A percentile compares a stretch with the other conserved stretches of the same genome.
These are phyloP conservation scores for Globisporangium solare DNA, from an alignment of 352 stramenopile genomes.

Conservation along the genomic window DNA sequence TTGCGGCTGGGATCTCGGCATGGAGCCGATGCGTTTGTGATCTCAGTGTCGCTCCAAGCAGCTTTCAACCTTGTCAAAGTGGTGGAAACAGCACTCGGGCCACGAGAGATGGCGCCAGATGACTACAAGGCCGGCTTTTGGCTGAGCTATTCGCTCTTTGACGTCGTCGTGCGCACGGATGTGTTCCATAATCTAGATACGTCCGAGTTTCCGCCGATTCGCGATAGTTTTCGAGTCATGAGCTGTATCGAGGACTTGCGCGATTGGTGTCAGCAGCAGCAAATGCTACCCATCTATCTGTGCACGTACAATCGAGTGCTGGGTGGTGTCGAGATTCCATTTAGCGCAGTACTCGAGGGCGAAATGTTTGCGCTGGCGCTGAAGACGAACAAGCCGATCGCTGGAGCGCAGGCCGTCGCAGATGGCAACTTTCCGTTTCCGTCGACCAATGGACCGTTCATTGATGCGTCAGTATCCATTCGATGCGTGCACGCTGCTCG, in stretches of 20 bases:
- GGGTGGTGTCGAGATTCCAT: slow-evolving; percentile 48
- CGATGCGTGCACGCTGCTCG: slow-evolving; percentile 17
- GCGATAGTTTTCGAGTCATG: slow-evolving; percentile 65
- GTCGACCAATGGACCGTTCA: slow-evolving; percentile 22
- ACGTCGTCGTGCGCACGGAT: slow-evolving; percentile 78
- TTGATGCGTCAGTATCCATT: slow-evolving; percentile 28
- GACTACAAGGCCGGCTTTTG: slow-evolving; percentile 41
- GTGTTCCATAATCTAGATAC: slow-evolving; percentile 57
- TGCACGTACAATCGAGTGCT: slow-evolving; percentile 67
- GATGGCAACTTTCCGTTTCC: slow-evolving; percentile 44
- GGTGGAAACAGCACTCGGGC: slow-evolving; percentile 7
- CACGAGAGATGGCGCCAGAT: slow-evolving; percentile 2
- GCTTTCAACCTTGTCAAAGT: slow-evolving; percentile 30
- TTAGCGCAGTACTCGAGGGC: slow-evolving; percentile 26
- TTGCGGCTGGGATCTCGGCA: slow-evolving; percentile 38
- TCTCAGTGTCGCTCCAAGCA: slow-evolving; percentile 50
- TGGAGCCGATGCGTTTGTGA: slow-evolving; percentile 49
- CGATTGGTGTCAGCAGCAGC: slow-evolving; percentile 33
- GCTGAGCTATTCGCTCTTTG: slow-evolving; percentile 83
- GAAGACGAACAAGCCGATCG: slow-evolving; percentile 1
- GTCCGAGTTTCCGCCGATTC: slow-evolving; percentile 61
- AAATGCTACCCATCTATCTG: slow-evolving; percentile 50
- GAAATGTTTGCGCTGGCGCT: slow-evolving; percentile 12
- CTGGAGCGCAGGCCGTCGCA: slow-evolving; percentile 13
- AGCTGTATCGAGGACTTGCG: slow-evolving; percentile 45